Conservation (phyloP, 306 rosid species). For the Vigna unguiculata region DNA sequence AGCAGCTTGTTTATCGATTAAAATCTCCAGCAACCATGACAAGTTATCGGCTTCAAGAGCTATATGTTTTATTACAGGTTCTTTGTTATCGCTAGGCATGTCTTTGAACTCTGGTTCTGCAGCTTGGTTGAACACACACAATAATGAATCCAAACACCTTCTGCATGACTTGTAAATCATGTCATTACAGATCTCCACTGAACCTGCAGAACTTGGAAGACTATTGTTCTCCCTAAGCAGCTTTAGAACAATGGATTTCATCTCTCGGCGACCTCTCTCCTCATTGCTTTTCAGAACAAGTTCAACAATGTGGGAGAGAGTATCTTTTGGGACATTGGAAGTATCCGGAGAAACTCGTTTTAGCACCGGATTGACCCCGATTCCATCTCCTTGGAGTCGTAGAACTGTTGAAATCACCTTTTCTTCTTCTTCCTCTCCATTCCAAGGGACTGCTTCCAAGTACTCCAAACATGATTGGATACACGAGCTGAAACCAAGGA, state of each 20-base stretch:
- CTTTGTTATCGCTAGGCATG: conserved; percentile 55
- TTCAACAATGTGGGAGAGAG: conserved; percentile 75
- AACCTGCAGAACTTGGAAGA: conserved; percentile 52
- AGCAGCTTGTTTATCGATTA: conserved; percentile 81
- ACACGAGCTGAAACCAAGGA: conserved; percentile 78
- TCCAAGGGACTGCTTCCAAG: conserved; percentile 98
- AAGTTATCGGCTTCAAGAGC: conserved; percentile 85
- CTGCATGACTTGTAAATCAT: conserved; percentile 68
- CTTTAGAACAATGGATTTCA: conserved; percentile 86
- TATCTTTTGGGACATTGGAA: conserved; percentile 67
- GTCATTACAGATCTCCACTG: conserved; percentile 67
- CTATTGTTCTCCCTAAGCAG: conserved; percentile 81
- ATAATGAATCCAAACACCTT: conserved; percentile 64
- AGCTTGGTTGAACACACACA: conserved; percentile 73
- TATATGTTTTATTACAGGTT: conserved; percentile 67
- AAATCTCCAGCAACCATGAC: conserved; percentile 88
- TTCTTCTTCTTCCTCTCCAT: conserved; percentile 88
- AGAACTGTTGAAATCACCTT: conserved; percentile 79
- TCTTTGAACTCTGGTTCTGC: conserved; percentile 60
- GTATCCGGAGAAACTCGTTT: conserved; percentile 86
- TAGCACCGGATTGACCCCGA: conserved; percentile 74
- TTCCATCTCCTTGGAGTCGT: conserved; percentile 77
- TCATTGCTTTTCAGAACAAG: conserved; percentile 91
- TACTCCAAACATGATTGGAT: conserved; percentile 84
- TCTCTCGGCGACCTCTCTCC: conserved; percentile 89